Evolutionary conservation across 768 basidiomycete genomes (phyloP).

Genomic region (Russula brevipes): DNA sequence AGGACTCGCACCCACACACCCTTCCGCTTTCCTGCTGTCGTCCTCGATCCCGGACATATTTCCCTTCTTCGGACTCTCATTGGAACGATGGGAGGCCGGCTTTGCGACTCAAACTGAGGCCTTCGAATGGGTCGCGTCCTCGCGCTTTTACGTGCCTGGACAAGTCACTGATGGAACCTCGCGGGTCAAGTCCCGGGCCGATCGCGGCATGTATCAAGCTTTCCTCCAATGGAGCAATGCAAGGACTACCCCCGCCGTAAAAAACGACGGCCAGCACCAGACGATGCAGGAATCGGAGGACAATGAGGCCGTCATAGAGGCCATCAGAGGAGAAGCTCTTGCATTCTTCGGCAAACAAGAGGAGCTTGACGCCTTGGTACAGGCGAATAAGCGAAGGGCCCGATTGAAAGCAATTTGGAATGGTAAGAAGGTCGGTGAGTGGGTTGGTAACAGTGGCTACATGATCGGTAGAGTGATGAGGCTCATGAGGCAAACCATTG

Average conservation of each 20-base stretch:
- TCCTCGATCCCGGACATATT: slow-evolving; percentile 46
- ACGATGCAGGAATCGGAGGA: neutral
- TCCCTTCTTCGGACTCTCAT: slow-evolving; percentile 53
- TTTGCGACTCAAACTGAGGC: slow-evolving; percentile 50
- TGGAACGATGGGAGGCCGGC: slow-evolving; percentile 46
- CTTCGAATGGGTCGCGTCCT: slow-evolving; percentile 55
- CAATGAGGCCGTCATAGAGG: neutral
- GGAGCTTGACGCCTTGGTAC: slow-evolving; percentile 39
- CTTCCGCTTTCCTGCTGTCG: slow-evolving; percentile 46
- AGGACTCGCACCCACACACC: slow-evolving; percentile 31
- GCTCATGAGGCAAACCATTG: slow-evolving; percentile 41
- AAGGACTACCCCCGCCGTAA: neutral
- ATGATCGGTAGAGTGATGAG: slow-evolving; percentile 51
- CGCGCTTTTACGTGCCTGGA: slow-evolving; percentile 47
- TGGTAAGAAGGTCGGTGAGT: slow-evolving; percentile 48
- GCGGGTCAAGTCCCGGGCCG: slow-evolving; percentile 39
- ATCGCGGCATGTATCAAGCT: slow-evolving; percentile 53
- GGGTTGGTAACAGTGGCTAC: slow-evolving; percentile 45
- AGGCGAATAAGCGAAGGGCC: slow-evolving; percentile 29
- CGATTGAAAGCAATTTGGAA: slow-evolving; percentile 44
- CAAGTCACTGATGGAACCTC: slow-evolving; percentile 30
- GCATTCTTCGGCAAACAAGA: slow-evolving; percentile 47
- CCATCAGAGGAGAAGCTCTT: slow-evolving; percentile 42
- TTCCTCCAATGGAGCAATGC: slow-evolving; percentile 41
- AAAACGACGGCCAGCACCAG: neutral